Evolutionary conservation across 2,329 filamentous ascomycete species (phyloP).

Genomic region (Ascochyta rabiei): DNA sequence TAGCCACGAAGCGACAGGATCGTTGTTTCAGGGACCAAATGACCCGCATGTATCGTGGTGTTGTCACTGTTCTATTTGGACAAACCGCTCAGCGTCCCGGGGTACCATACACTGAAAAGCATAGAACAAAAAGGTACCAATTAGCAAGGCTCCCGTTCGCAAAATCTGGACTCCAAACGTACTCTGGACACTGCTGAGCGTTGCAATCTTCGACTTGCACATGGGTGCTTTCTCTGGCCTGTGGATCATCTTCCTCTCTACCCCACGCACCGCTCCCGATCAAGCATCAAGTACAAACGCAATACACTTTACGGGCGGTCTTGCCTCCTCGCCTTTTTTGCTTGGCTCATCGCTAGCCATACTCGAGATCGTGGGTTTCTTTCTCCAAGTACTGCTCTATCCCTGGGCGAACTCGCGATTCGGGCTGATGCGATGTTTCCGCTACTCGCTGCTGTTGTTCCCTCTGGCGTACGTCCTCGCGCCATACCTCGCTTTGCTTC

Average conservation of each 20-base stretch:
- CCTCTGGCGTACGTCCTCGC: constrained; percentile 72
- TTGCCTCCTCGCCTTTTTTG: constrained; percentile 72
- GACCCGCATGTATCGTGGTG: constrained; percentile 1
- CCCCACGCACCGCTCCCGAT: constrained; percentile 59
- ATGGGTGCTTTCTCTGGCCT: constrained; percentile 76
- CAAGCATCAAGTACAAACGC: constrained; percentile 16
- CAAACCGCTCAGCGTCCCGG: neutral
- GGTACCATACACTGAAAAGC: neutral
- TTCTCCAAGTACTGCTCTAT: constrained; percentile 73
- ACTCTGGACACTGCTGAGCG: constrained; percentile 64
- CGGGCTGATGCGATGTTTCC: constrained; percentile 72
- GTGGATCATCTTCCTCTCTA: constrained; percentile 78
- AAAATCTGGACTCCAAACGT: constrained; percentile 62
- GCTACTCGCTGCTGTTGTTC: constrained; percentile 71
- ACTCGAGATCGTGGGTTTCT: constrained; percentile 76
- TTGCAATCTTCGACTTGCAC: constrained; percentile 74
- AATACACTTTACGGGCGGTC: constrained; percentile 72
- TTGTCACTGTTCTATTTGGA: neutral
- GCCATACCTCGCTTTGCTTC: constrained; percentile 74
- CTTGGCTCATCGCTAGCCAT: constrained; percentile 81
- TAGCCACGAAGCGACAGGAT: constrained; percentile 3
- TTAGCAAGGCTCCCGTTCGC: constrained; percentile 50
- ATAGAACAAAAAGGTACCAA: neutral
- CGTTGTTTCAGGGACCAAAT: neutral
- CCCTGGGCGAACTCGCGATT: constrained; percentile 69